Evolutionary conservation across 169 alveolate genomes (phyloP), one percentile per base, ranked within the genome.

Genomic region (Eimeria maxima): DNA sequence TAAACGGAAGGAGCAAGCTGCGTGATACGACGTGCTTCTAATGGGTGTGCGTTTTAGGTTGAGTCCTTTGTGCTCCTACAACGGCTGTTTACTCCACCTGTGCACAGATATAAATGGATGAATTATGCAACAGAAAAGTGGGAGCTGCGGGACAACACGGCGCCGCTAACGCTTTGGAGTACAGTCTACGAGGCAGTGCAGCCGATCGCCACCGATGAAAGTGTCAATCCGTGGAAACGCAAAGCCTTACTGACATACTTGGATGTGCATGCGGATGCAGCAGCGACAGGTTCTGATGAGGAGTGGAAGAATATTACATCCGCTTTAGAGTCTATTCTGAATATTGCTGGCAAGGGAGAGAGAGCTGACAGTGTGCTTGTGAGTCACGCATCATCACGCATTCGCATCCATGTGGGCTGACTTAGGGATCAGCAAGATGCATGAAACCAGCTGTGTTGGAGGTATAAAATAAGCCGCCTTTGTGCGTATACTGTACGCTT

Each of bases 31-130:
- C 8, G 69, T 14, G 74, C 53, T 33, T n/a, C 57, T 38, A 14
- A 20, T 73, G 55, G 53, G 53, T 27, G 50, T 73, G 69, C 47
- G 89, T 78, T 4, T 78, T 69, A 78, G 89, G 47, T 44, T 6
- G 42, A 44, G 22, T 24, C 44, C n/a, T n/a, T 78, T 22, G 8
- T 78, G 63, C 38, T 78, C n/a, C 60, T 78, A 27, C 89, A 78
- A 45, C 11, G 67, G 55, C 38, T 78, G 67, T 78, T 78, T 78
- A 78, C 65, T 47, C 89, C 89, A 33, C 89, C 89, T 3, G 27
- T 3, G 38, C 60, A 20, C 18, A 67, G 27, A 78, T 44, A 78
- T 18, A 44, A 16, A n/a, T 84, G 92, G 92, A 84, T 3, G 29
- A 16, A 57, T 6, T 84, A 27, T 42, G 10, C 53, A 4, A 55